Conservation (phyloP, 2,329 filamentous ascomycete species). For the Pezicula rhizophila region DNA sequence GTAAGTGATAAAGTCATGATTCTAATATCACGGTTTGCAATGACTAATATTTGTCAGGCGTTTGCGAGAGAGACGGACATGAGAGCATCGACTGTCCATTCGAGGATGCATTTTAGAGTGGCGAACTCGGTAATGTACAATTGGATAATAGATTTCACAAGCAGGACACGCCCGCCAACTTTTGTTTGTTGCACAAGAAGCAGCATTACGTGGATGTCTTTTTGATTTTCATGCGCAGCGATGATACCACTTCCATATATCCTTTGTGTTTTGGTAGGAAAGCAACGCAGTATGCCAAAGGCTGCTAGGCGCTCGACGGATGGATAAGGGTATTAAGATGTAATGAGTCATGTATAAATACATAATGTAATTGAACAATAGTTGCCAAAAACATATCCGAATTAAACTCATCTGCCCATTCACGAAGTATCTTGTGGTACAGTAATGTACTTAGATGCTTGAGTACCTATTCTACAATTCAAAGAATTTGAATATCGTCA, state of each 20-base stretch:
- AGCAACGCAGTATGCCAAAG: no score
- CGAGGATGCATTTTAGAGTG: constrained; percentile 64
- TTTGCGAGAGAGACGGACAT: constrained; percentile 94
- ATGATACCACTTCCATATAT: constrained; percentile 20
- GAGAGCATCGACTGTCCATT: constrained; percentile 93
- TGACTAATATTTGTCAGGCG: constrained; percentile 30
- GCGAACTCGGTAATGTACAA: constrained; percentile 19
- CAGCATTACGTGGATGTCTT: constrained; percentile 15
- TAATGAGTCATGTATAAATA: no score
- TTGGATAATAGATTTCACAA: not conserved
- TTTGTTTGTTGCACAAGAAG: constrained; percentile 2
- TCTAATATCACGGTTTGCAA: not conserved
- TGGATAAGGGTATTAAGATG: no score
- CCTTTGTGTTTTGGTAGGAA: constrained; percentile 1
- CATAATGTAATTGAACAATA: no score
- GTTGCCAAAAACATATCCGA: no score
- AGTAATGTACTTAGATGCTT: no score
- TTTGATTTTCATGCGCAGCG: constrained; percentile 12
- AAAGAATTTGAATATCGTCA: no score
- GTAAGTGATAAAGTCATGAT: not conserved
- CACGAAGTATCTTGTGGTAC: no score
- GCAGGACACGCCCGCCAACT: not conserved
- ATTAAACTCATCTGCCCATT: no score
- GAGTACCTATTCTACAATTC: no score
- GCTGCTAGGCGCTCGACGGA: no score